Evolutionary conservation across 345 rosid species (phyloP).

Genomic region (Nasturtium officinale): DNA sequence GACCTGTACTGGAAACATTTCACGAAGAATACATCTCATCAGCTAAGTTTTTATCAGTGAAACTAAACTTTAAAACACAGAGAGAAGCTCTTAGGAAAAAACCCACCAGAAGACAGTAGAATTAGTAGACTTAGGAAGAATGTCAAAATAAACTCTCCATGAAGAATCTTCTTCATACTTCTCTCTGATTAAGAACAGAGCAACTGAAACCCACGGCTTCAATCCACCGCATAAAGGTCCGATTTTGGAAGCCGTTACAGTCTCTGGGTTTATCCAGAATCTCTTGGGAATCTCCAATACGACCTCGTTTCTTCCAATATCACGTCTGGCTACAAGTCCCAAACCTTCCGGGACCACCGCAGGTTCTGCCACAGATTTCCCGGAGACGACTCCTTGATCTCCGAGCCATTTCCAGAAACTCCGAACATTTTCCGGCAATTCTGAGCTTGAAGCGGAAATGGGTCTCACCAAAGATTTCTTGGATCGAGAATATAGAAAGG

Average conservation of each 20-base stretch:
- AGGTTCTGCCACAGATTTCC: slow-evolving; percentile 62
- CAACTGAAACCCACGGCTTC: slow-evolving; percentile 90
- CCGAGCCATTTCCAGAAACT: slow-evolving; percentile 87
- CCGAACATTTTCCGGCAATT: slow-evolving; percentile 47
- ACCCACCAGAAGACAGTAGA: slow-evolving; percentile 90
- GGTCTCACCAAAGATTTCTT: slow-evolving; percentile 38
- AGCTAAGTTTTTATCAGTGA: not conserved
- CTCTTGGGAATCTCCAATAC: slow-evolving; percentile 83
- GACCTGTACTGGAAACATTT: slow-evolving; percentile 92
- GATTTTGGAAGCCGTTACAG: slow-evolving; percentile 71
- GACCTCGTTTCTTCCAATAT: slow-evolving; percentile 77
- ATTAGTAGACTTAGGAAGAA: slow-evolving; percentile 75
- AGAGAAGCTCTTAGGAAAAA: slow-evolving; percentile 21
- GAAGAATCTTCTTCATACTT: slow-evolving; percentile 61
- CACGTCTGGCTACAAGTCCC: slow-evolving; percentile 75
- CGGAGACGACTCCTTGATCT: slow-evolving; percentile 62
- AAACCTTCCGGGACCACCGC: slow-evolving; percentile 68
- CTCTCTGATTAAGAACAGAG: slow-evolving; percentile 80
- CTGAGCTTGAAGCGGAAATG: slow-evolving; percentile 36
- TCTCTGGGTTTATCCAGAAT: slow-evolving; percentile 86
- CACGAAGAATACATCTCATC: slow-evolving; percentile 44
- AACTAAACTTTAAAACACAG: not conserved
- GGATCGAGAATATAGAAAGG: slow-evolving; percentile 23
- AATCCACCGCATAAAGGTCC: slow-evolving; percentile 70
- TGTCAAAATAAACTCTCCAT: slow-evolving; percentile 77